Base-by-base conservation (phyloP, 305 asterid genomes). In the Ilex paraguariensis region DNA sequence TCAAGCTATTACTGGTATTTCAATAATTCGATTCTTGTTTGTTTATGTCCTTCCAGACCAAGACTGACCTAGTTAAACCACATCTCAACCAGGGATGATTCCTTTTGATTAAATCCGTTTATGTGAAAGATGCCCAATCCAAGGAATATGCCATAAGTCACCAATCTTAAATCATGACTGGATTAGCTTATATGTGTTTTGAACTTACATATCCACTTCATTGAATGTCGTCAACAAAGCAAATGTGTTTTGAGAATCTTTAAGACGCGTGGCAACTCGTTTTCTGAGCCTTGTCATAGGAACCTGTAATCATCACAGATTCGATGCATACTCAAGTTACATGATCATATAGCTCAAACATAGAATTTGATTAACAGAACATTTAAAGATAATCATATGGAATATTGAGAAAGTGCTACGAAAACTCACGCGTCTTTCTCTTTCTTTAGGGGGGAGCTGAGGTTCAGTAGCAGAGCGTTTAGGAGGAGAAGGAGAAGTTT, bases 221-320 rank as follows among this genome's bases (percentile, higher is more conserved):
- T 93, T 93, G 79, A 90, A 90, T 54, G 99, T 93, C 30, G 97
- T 93, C 82, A 90, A 67, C 86, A 90, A 62, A 13, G 99, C 99
- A 78, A 86, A 93, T 63, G 99, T 93, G 76, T 93, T 93, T 63
- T 90, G 99, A 61, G 99, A 90, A 81, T 93, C 99, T 78, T 93
- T 90, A 91, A 90, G 75, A 67, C 99, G 88, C 0, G 89, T 79
- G 60, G 95, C 96, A 67, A 93, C 96, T 62, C 99, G 66, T 78
- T 94, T 90, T 76, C 99, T 82, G 59, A 94, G 92, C 80, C 97
- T 87, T 54, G 97, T 94, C 99, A 90, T 93, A 10, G 96, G 91
- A 73, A 93, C 96, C 97, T 94, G 77, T 39, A 63, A 75, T 12
- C 15, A 71, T 32, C 62, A 57, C 21, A 72, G 33, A 72, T 49